phyloP scores from a whole-genome alignment of 1,284 basidiomycete genomes.

The Heliocybe sulcata region DNA sequence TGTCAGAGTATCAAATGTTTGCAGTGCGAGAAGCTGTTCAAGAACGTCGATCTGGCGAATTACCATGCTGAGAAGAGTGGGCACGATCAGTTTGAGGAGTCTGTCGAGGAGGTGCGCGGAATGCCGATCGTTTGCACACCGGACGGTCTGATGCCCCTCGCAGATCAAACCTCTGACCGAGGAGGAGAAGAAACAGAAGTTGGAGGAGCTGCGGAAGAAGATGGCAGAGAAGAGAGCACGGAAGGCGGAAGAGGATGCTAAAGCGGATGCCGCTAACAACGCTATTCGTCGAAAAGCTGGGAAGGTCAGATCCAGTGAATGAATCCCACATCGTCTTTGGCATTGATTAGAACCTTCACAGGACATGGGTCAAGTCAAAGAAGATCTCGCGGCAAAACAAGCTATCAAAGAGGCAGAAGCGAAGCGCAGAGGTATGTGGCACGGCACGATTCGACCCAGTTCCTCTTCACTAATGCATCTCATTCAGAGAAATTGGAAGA shows the following conservation, averaged over 20 bases:
- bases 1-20: constrained; percentile 73
- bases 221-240: constrained; percentile 68
- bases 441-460: not conserved
- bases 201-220: constrained; percentile 74
- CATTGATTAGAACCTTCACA: constrained; percentile 17
- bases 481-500: constrained; percentile 81
- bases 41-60: constrained; percentile 82
- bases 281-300: constrained; percentile 77
- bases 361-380: constrained; percentile 69
- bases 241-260: constrained; percentile 65
- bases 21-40: constrained; percentile 82
- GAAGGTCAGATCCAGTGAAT: constrained; percentile 40
- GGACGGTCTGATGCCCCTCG: not conserved
- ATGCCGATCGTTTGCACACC: not conserved
- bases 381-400: constrained; percentile 77
- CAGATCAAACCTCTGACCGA: constrained; percentile 91
- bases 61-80: constrained; percentile 96
- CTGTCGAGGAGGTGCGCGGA: constrained; percentile 75
- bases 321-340: constrained; percentile 1
- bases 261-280: constrained; percentile 75
- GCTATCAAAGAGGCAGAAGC: constrained; percentile 73
- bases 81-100: constrained; percentile 93
- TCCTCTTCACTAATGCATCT: constrained; percentile 1
- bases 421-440: constrained; percentile 59
- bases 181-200: constrained; percentile 84